Evolutionary conservation across 83 land plant species (phyloP).

Genomic region (Diphasiastrum complanatum): DNA sequence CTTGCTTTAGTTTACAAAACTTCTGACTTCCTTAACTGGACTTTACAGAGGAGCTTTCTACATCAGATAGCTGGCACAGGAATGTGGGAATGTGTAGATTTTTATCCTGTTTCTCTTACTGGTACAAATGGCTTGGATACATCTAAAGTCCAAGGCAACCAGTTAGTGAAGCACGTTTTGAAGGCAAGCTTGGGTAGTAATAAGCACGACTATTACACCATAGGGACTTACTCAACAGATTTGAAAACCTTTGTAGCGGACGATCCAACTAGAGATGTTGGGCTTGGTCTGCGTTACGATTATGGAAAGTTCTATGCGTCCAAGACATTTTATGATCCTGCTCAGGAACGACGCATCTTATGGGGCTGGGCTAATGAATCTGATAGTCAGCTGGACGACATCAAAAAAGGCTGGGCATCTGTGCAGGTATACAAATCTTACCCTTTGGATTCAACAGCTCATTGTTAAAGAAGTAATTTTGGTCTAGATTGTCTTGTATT

Average conservation of each 20-base stretch:
- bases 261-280: slow-evolving; percentile 43
- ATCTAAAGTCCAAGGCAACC: slow-evolving; percentile 17
- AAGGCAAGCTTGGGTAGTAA: slow-evolving; percentile 71
- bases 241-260: slow-evolving; percentile 42
- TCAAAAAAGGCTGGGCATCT: slow-evolving; percentile 87
- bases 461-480: background rate
- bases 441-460: background rate
- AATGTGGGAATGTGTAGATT: no score
- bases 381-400: slow-evolving; percentile 62
- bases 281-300: slow-evolving; percentile 56
- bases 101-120: no score
- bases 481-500: background rate
- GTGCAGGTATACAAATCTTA: slow-evolving; percentile 43
- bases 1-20: no score
- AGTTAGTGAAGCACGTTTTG: slow-evolving; percentile 61
- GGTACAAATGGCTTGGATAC: no score
- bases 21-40: no score
- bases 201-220: slow-evolving; percentile 58
- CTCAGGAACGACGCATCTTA: slow-evolving; percentile 53
- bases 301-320: slow-evolving; percentile 87
- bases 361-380: slow-evolving; percentile 90
- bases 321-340: slow-evolving; percentile 78
- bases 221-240: slow-evolving; percentile 44
- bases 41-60: no score
- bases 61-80: no score